Conservation (phyloP, 2,329 filamentous ascomycete genomes). For the Monilinia fructigena region DNA sequence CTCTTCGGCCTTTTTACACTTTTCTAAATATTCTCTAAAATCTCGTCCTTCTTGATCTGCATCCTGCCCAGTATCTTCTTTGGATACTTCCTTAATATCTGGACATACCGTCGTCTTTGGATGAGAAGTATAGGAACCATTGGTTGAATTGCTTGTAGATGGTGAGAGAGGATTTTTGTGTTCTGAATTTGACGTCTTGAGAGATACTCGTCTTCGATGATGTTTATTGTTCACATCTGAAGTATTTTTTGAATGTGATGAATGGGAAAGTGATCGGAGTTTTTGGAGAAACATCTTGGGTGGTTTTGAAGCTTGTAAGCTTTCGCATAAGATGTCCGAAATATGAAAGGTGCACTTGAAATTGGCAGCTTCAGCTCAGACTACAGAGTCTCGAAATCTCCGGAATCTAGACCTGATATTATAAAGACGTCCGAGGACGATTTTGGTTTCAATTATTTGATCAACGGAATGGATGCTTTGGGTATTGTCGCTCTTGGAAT, state of each 20-base stretch:
- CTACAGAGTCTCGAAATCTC: not conserved
- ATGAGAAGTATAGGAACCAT: not conserved
- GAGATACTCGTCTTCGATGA: not conserved
- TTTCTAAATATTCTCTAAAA: slow-evolving; percentile 21
- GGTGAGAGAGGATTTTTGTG: slow-evolving; percentile 18
- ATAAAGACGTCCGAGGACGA: slow-evolving; percentile 1
- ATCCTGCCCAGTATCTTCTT: not conserved
- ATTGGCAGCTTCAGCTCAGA: not conserved
- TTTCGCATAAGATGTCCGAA: not conserved
- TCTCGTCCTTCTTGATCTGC: slow-evolving; percentile 13
- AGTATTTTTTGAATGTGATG: slow-evolving; percentile 1
- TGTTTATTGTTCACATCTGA: not conserved
- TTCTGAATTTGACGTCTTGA: slow-evolving; percentile 4
- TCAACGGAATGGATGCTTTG: not conserved
- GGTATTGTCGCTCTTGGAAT: slow-evolving; percentile 8
- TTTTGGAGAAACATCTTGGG: slow-evolving; percentile 17
- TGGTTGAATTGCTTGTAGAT: slow-evolving; percentile 18
- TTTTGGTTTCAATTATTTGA: not conserved
- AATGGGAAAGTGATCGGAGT: slow-evolving; percentile 15
- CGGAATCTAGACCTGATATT: not conserved
- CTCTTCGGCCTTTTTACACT: slow-evolving; percentile 19
- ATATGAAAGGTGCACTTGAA: not conserved
- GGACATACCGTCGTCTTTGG: not conserved
- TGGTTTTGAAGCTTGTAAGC: not conserved
- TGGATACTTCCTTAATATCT: not conserved